A percentile compares a stretch with the other conserved stretches of the same genome.
Conservation (phyloP, 768 basidiomycete genomes). For the Tricholoma bakamatsutake region DNA sequence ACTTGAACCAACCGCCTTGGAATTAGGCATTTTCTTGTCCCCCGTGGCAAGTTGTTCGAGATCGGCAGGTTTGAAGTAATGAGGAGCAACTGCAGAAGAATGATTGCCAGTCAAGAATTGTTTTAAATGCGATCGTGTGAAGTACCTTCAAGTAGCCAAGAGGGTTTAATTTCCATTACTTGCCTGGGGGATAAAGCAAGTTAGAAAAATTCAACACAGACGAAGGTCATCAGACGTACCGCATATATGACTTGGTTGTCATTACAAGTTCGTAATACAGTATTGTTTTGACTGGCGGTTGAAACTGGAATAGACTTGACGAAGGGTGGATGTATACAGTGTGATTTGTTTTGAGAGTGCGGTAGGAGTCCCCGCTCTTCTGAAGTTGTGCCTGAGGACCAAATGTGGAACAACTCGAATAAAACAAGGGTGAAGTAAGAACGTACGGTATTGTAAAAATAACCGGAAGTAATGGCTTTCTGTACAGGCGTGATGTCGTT, state of each 20-base stretch:
- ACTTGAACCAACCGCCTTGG: conserved; percentile 59
- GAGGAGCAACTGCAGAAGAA: conserved; percentile 71
- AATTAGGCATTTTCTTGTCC: conserved; percentile 94
- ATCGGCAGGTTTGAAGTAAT: conserved; percentile 89
- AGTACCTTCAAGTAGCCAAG: conserved; percentile 88
- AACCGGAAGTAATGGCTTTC: conserved; percentile 92
- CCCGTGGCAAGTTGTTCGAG: conserved; percentile 73
- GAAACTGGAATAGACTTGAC: conserved; percentile 90
- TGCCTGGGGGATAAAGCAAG: conserved; percentile 42
- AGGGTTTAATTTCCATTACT: conserved; percentile 96
- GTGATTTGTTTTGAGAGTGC: conserved; percentile 93
- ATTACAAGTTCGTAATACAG: conserved; percentile 97
- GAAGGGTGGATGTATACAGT: conserved; percentile 97
- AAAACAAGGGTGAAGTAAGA: background rate
- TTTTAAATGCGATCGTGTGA: conserved; percentile 8
- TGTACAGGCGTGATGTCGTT: conserved; percentile 92
- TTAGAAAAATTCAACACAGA: background rate
- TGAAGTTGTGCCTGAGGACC: conserved; percentile 73
- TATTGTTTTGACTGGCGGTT: conserved; percentile 86
- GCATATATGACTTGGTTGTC: conserved; percentile 96
- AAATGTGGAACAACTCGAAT: background rate
- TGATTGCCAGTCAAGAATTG: background rate
- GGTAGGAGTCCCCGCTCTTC: conserved; percentile 94
- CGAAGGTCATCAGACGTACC: conserved; percentile 33
- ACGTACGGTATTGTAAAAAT: conserved; percentile 90